Base-by-base conservation (phyloP, 176 grass and related monocot species). In the Areca catechu region DNA sequence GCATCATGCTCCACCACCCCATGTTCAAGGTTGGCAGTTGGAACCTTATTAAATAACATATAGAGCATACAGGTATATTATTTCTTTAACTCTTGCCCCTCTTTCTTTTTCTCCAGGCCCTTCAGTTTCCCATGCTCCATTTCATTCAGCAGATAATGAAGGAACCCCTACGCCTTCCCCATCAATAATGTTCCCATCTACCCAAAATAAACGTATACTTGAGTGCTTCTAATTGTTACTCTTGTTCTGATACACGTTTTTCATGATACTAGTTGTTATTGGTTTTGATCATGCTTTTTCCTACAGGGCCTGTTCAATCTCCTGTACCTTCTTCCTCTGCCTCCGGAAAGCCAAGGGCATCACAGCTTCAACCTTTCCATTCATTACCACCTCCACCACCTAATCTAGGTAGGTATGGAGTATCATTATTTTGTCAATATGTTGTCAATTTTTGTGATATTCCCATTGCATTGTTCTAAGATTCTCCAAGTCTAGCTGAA, bases 391-490 rank as follows among this genome's bases (percentile, higher is more conserved):
- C 84, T 65, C 79, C 84, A 72, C 67, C 88, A 19, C 77, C 73
- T 82, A 89, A 71, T 80, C 73, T 80, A 72, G 73, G 94, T 93
- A 88, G 60, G 83, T 25, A 49, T 23, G 19, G 22, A 25, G 75
- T 68, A 79, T 34, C 30, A 7, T 56, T 12, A 30, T 23, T 17
- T 30, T 48, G 50, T 20, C 63, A 48, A 63, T 19, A 48, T 69
- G 50, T 43, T 43, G 34, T 43, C 7, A 43, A 3, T 1, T 43
- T 43, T 12, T 43, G 34, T 43, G 34, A 43, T 43, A 12, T 43
- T 43, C 34, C 34, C 10, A 12, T 43, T 12, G 7, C 34, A 43
- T 43, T 43, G 9, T 43, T 43, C 34, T 43, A 12, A 43, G 34
- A 43, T 43, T 43, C 7, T 43, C 34, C 34, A 43, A 19, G 34